Conservation (phyloP, 768 basidiomycete species). For the Trametes maxima region DNA sequence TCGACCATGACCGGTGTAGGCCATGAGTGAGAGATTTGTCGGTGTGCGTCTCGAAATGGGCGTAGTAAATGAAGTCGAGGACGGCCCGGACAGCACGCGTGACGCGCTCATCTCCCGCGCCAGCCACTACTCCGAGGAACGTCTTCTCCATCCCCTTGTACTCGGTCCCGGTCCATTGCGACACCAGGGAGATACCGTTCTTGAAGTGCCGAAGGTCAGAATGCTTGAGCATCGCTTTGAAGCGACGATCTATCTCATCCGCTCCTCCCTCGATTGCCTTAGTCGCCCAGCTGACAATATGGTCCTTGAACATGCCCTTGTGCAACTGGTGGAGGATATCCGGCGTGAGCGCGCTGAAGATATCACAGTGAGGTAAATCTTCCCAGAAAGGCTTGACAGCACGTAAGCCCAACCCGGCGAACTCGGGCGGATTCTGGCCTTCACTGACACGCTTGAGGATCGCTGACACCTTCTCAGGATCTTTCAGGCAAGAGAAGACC, state of each 20-base stretch:
- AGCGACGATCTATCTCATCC: constrained; percentile 41
- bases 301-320: constrained; percentile 36
- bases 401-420: constrained; percentile 18
- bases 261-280: constrained; percentile 13
- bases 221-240: constrained; percentile 35
- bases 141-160: constrained; percentile 23
- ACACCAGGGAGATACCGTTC: no score
- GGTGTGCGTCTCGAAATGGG: constrained; percentile 31
- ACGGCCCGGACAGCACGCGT: no score
- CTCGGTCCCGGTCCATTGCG: no score
- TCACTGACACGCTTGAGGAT: background rate
- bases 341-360: constrained; percentile 36
- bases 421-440: constrained; percentile 7
- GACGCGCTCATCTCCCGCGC: no score
- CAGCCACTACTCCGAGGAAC: constrained; percentile 28
- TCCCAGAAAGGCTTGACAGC: constrained; percentile 42
- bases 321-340: constrained; percentile 31
- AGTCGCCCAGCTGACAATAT: constrained; percentile 34
- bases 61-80: constrained; percentile 33
- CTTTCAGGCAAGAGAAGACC: constrained; percentile 1
- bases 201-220: no score
- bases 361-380: constrained; percentile 1
- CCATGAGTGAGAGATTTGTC: constrained; percentile 19
- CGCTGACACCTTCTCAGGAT: background rate
- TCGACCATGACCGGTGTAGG: constrained; percentile 20